Evolutionary conservation across 2,329 filamentous ascomycete genomes (phyloP), one percentile per base, ranked within the genome.

Genomic region (Grosmannia clavigera): DNA sequence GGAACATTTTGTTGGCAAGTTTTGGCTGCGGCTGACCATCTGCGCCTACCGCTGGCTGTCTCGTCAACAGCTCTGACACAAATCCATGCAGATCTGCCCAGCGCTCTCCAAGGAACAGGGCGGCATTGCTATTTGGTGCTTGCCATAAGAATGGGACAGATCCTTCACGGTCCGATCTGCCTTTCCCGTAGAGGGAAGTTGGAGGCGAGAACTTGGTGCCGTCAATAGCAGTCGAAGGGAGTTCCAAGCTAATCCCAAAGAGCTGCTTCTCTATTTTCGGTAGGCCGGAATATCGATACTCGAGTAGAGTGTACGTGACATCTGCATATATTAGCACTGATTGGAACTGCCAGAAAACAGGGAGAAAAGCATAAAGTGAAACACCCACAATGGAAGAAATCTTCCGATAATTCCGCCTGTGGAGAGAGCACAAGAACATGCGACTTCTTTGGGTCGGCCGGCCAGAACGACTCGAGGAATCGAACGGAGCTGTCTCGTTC

Each of bases 381-480:
- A 6, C 6, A 59, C 60, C 68, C 71, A 82, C 81, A 96, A 64
- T 96, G 90, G 64, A 87, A 92, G 69, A 90, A 97, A 1, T 88
- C 81, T 1, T 86, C 84, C 0, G 89, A 88, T 0, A 97, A 73
- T 70, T 97, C 88, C 1, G 81, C 81, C 65, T 95, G 85, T 1
- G 92, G 83, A 5, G 90, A 92, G 6, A 99, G 80, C 2, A 96
- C 74, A n/a, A 99, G 78, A 2, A 96, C 82, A 70, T 96, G 90
- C 11, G 86, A 85, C 58, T 82, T 73, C 2, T 71, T 69, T 5
- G 83, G 77, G 61, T 83, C 77, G 3, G 76, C 74, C 2, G 94
- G 92, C 79, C 91, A 97, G 70, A 95, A 96, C 0, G 89, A 87
- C 73, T 97, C 92, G 5, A 96, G 74, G 61, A 92, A 88, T 29